phyloP scores from a whole-genome alignment of 305 asterid genomes.

The Fraxinus nigra region DNA sequence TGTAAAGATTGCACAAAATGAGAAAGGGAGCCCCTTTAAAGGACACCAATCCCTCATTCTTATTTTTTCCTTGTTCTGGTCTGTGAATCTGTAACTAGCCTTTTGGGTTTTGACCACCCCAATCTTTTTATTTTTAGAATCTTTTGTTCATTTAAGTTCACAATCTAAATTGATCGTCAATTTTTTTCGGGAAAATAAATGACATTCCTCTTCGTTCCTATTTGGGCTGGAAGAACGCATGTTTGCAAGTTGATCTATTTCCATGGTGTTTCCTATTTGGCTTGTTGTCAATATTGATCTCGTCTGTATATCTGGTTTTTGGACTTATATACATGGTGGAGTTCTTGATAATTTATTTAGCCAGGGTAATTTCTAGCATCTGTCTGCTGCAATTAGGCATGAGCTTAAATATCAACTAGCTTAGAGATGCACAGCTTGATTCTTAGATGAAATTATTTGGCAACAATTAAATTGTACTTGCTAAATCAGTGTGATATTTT shows the following conservation, averaged over 20 bases:
- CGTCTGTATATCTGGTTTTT: slow-evolving; percentile 14
- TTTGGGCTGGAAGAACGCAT: slow-evolving; percentile 13
- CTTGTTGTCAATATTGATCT: slow-evolving; percentile 26
- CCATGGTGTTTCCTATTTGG: slow-evolving; percentile 25
- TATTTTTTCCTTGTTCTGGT: background rate
- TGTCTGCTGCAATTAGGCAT: background rate
- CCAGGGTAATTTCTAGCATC: slow-evolving; percentile 10
- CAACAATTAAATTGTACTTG: background rate
- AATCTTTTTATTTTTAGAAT: background rate
- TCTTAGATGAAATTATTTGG: slow-evolving; percentile 4
- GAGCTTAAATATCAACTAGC: background rate
- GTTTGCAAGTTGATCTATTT: slow-evolving; percentile 27
- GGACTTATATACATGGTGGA: slow-evolving; percentile 12
- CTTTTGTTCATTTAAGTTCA: background rate
- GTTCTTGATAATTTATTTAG: background rate
- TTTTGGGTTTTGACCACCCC: background rate
- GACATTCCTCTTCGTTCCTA: background rate
- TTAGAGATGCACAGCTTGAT: background rate
- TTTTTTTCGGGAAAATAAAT: background rate
- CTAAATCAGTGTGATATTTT: slow-evolving; percentile 5
- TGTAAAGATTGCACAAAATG: slow-evolving; percentile 17
- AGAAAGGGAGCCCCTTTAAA: background rate
- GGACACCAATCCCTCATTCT: background rate
- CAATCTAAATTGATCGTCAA: background rate
- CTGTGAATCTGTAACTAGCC: background rate